Conservation (phyloP, 257 asterid species). For the Voacanga thouarsii region DNA sequence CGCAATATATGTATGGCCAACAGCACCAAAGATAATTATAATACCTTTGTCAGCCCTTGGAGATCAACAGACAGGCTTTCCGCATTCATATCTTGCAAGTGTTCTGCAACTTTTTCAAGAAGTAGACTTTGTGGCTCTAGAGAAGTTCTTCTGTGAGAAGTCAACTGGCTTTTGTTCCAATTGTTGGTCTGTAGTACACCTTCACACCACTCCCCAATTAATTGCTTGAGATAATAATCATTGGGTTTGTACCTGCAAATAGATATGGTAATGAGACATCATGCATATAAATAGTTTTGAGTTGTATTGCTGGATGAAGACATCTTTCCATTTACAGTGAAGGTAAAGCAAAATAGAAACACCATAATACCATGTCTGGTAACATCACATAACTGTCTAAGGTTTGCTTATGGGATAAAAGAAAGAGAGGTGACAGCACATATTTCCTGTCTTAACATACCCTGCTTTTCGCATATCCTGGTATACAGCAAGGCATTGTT, state of each 20-base stretch:
- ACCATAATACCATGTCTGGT: neutral
- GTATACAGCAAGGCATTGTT: conserved; percentile 77
- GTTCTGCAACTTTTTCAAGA: conserved; percentile 83
- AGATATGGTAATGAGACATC: neutral
- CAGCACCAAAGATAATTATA: neutral
- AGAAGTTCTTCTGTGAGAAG: conserved; percentile 27
- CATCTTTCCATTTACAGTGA: neutral
- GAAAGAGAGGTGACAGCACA: neutral
- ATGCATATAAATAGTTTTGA: conserved; percentile 4
- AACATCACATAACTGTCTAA: neutral
- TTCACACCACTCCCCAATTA: conserved; percentile 97
- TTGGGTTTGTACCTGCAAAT: conserved; percentile 73
- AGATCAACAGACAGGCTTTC: conserved; percentile 68
- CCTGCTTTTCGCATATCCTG: conserved; percentile 96
- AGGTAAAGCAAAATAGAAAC: neutral
- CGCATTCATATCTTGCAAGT: conserved; percentile 64
- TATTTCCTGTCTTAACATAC: conserved; percentile 34
- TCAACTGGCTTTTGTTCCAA: conserved; percentile 25
- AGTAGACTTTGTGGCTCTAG: conserved; percentile 57
- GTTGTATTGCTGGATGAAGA: neutral
- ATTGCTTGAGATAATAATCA: conserved; percentile 83
- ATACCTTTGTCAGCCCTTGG: conserved; percentile 81
- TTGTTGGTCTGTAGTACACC: conserved; percentile 63
- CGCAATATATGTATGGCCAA: too few relatives aligned
- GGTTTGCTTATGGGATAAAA: neutral